phyloP scores from a whole-genome alignment of 805 yeast genomes.

The Candida lessepsii region DNA sequence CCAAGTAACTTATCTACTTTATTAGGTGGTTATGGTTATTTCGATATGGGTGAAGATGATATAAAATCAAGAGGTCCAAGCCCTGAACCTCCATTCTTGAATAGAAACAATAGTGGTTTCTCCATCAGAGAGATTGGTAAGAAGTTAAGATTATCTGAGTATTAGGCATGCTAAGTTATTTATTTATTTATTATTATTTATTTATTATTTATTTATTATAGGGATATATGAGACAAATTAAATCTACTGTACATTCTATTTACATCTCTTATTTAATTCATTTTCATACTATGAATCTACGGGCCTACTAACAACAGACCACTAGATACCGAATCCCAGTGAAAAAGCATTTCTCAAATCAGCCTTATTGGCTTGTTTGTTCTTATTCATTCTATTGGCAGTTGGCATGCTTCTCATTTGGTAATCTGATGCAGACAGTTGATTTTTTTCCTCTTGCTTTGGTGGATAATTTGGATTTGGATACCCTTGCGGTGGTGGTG shows the following conservation, averaged over 20 bases:
- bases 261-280: too few species aligned
- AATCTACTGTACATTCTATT: too few species aligned
- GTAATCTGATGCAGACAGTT: constrained; percentile 34
- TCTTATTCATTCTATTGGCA: constrained; percentile 36
- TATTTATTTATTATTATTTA: constrained; percentile 1
- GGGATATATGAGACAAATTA: too few species aligned
- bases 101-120: constrained; percentile 37
- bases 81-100: constrained; percentile 52
- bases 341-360: constrained; percentile 62
- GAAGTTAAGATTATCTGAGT: constrained; percentile 62
- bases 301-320: too few species aligned
- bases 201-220: constrained; percentile 11
- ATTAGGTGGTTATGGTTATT: constrained; percentile 60
- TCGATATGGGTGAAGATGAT: constrained; percentile 55
- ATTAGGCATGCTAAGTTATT: constrained; percentile 27
- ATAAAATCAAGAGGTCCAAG: constrained; percentile 55
- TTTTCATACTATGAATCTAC: too few species aligned
- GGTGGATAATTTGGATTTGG: constrained; percentile 3
- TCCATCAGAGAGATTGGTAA: constrained; percentile 59
- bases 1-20: constrained; percentile 31
- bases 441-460: constrained; percentile 7
- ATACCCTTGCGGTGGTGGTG: constrained; percentile 21
- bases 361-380: constrained; percentile 49
- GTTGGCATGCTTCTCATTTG: constrained; percentile 49
- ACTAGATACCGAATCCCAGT: constrained; percentile 71